Evolutionary conservation across 768 basidiomycete species (phyloP).

Genomic region (Albatrellus ellisii): DNA sequence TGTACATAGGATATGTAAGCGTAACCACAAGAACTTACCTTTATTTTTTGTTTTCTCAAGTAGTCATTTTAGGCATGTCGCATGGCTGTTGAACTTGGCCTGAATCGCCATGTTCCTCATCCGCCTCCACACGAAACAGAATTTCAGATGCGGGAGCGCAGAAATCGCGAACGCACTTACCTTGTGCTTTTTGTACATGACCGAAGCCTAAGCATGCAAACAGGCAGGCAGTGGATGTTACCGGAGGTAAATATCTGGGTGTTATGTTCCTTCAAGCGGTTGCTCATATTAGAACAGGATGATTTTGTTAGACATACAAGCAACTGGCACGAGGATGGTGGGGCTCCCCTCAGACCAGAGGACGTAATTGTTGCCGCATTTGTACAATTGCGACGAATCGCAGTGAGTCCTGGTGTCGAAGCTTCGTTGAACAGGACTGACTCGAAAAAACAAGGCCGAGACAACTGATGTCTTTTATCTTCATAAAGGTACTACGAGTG

Average conservation of each 20-base stretch:
- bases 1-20: constrained; percentile 74
- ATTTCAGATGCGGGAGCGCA: constrained; percentile 56
- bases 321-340: constrained; percentile 58
- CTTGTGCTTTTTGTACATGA: constrained; percentile 81
- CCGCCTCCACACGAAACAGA: constrained; percentile 49
- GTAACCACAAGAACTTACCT: constrained; percentile 2
- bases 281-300: constrained; percentile 26
- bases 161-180: constrained; percentile 78
- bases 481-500: constrained; percentile 30
- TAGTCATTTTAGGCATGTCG: constrained; percentile 49
- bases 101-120: constrained; percentile 53
- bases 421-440: background rate
- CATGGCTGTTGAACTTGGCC: constrained; percentile 75
- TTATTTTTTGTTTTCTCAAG: background rate
- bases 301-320: constrained; percentile 58
- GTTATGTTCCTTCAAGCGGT: background rate
- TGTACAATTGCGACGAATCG: constrained; percentile 64
- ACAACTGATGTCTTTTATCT: constrained; percentile 62
- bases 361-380: constrained; percentile 74
- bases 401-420: no score
- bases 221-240: constrained; percentile 80
- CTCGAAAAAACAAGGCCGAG: constrained; percentile 37
- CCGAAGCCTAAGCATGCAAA: constrained; percentile 76
- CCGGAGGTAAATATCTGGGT: constrained; percentile 35
- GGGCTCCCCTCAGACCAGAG: constrained; percentile 45